phyloP scores from a whole-genome alignment of 164 flowering plant genomes.

The Akebia trifoliata region DNA sequence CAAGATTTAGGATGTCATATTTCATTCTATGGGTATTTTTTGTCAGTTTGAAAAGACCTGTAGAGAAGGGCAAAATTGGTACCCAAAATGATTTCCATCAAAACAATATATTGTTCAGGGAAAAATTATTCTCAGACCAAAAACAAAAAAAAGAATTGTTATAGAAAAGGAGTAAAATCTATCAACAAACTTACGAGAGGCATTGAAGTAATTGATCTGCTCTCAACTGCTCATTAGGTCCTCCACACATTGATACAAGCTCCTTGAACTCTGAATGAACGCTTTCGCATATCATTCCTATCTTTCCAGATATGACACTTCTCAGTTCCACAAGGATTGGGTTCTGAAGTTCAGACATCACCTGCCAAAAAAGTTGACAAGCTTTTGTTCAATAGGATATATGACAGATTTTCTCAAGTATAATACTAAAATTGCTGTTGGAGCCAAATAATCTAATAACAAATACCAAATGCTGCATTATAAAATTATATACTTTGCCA shows the following conservation, averaged over 20 bases:
- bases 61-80: no score
- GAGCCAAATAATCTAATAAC: no score
- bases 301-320: slow-evolving; percentile 38
- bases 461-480: no score
- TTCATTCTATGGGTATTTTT: no score
- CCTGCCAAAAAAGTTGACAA: slow-evolving; percentile 32
- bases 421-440: no score
- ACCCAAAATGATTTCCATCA: no score
- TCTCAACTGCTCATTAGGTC: slow-evolving; percentile 68
- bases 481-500: no score
- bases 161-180: not conserved
- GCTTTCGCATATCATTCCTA: slow-evolving; percentile 64
- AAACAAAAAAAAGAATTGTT: not conserved
- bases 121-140: not conserved
- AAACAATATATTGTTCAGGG: no score
- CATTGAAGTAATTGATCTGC: slow-evolving; percentile 50
- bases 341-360: slow-evolving; percentile 56
- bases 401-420: no score
- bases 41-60: no score
- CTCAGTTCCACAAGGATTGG: slow-evolving; percentile 55
- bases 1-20: no score
- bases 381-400: not conserved
- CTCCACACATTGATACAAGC: slow-evolving; percentile 76
- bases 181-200: slow-evolving; percentile 46
- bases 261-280: slow-evolving; percentile 72